phyloP scores from a whole-genome alignment of 192 early-diverging fungal genomes.

The Dissophora ornata region DNA sequence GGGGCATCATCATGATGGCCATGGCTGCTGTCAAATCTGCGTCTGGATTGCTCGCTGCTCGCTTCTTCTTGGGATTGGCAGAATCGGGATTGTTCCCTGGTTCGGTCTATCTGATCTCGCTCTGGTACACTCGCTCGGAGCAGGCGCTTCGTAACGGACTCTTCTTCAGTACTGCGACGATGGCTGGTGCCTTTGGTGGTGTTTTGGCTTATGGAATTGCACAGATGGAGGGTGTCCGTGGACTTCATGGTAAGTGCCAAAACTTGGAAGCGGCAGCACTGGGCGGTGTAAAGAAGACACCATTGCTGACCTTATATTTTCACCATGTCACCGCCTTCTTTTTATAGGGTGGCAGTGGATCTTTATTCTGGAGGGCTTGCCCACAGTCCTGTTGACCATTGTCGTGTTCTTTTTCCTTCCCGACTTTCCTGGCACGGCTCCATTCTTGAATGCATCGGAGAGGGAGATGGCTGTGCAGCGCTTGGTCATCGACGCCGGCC shows the following conservation, averaged over 20 bases:
- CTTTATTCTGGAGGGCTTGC: constrained; percentile 74
- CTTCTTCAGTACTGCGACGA: constrained; percentile 63
- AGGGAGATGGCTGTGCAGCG: constrained; percentile 57
- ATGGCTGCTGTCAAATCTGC: constrained; percentile 63
- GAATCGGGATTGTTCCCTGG: constrained; percentile 73
- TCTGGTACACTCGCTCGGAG: constrained; percentile 70
- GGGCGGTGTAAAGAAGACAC: too few species aligned
- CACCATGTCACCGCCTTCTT: too few species aligned
- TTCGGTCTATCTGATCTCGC: constrained; percentile 62
- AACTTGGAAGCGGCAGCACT: too few species aligned
- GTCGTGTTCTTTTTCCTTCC: constrained; percentile 59
- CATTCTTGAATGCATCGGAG: constrained; percentile 58
- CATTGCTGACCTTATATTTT: too few species aligned
- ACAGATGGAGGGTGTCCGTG: constrained; percentile 64
- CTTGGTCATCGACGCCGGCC: constrained; percentile 61
- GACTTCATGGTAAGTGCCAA: constrained; percentile 45
- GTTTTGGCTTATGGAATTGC: constrained; percentile 73
- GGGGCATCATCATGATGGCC: constrained; percentile 63
- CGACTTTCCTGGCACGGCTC: constrained; percentile 61
- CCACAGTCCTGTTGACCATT: constrained; percentile 54
- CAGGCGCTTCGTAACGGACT: constrained; percentile 64
- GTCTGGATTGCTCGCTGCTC: constrained; percentile 57
- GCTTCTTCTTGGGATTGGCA: constrained; percentile 70
- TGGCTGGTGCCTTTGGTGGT: constrained; percentile 72
- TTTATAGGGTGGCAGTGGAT: constrained; percentile 73